These are phyloP conservation scores for Nigrograna mackinnonii DNA, from an alignment of 2,329 filamentous ascomycete genomes.

Conservation along the genomic window DNA sequence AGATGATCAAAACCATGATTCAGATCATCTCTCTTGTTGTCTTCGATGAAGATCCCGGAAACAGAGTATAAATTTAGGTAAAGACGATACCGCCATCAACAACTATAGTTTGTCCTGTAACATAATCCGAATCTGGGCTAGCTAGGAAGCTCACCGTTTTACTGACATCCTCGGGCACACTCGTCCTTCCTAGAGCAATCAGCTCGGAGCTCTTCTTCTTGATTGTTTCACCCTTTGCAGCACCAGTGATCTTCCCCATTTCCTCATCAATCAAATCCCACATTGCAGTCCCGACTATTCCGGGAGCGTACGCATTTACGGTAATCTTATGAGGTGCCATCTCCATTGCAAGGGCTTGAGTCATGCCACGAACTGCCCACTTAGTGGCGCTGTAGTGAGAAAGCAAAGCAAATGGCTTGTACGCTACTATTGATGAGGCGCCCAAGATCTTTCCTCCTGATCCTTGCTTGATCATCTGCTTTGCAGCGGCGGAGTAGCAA, in stretches of 20 bases:
- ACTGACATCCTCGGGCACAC: conserved; percentile 65
- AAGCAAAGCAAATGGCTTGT: conserved; percentile 62
- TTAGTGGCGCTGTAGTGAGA: conserved; percentile 68
- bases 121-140: conserved; percentile 63
- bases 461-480: conserved; percentile 67
- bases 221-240: conserved; percentile 57
- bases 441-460: conserved; percentile 54
- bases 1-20: no score
- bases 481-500: conserved; percentile 65
- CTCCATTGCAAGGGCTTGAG: conserved; percentile 69
- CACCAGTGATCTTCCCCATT: conserved; percentile 56
- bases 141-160: conserved; percentile 66
- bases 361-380: conserved; percentile 68
- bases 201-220: conserved; percentile 58
- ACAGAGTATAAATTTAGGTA: conserved; percentile 25
- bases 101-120: conserved; percentile 68
- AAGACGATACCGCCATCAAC: conserved; percentile 65
- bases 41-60: no score
- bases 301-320: conserved; percentile 69
- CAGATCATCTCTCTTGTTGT: no score
- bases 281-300: conserved; percentile 69
- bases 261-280: conserved; percentile 70
- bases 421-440: conserved; percentile 57
- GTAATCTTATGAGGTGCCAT: conserved; percentile 67
- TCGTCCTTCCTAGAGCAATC: conserved; percentile 61